Evolutionary conservation across 768 basidiomycete species (phyloP), one percentile per base, ranked within the genome.

Genomic region (Daedalea quercina): DNA sequence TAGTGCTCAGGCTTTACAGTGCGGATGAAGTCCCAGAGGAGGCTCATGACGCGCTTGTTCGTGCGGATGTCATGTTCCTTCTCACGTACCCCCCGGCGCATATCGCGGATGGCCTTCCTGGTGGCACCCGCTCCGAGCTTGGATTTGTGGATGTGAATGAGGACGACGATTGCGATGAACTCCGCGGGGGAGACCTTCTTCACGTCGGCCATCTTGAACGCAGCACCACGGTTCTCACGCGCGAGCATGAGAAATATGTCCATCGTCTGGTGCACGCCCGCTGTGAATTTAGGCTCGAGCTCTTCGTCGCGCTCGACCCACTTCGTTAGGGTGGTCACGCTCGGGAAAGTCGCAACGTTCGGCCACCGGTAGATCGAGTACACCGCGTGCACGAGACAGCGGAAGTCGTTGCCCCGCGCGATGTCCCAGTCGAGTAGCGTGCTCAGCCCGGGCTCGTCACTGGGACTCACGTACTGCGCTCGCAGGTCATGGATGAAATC

Each of bases 161-260:
- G 65, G 3, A 85, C 59, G 20, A 71, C 71, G 45, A 79, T 76
- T 56, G 76, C 68, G 44, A 86, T 72, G 56, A 90, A 80, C 63
- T 90, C 88, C 37, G 87, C 70, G 0, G 88, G 88, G 0, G 86
- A 74, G 1, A 89, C 72, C 35, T 81, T 82, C 57, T 71, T 67
- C 37, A 51, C 42, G 4, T 56, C 52, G 25, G 34, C 64, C 56
- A 65, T 64, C 69, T 63, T 54, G 62, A 84, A 77, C 20, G 68
- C 53, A 8, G 59, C 51, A n/a, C 60, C 69, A 15, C 9, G 4
- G 2, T 60, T 44, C 45, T 78, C 70, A 4, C 61, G 54, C 1
- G 76, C 75, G 44, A 89, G 69, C 1, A 62, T 56, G 1, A 73
- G 66, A 61, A 82, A 78, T 12, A 78, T 70, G 9, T 64, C 57